Evolutionary conservation across 371 early-diverging fungal species (phyloP), one percentile per base, ranked within the genome.

Genomic region (Lichtheimia ornata): DNA sequence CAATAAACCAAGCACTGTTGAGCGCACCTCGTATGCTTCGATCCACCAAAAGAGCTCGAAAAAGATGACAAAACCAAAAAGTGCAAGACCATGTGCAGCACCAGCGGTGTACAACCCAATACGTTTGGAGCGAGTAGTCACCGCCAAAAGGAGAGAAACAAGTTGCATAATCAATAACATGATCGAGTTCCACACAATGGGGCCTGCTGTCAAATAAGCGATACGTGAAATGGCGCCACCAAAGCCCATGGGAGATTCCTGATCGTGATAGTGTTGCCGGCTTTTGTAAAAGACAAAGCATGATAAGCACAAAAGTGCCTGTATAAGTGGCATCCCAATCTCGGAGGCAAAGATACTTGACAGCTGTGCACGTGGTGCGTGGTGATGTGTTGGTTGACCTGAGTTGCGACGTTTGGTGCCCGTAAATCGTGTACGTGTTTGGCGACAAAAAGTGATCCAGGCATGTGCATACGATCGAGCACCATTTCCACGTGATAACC

Each of bases 381-480:
- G 84, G 1, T 85, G 22, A 82, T 30, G 76, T 66, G 41, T 76
- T 76, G 27, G 78, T 41, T 58, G 53, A 11, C 20, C 25, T 1
- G 40, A 20, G 51, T 56, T 50, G 24, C 49, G 54, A 62, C 87
- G 83, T 70, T 89, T 89, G 71, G 83, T 82, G 13, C 92, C 92
- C 0, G 92, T 93, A 53, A 91, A 86, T 13, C 85, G 79, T 4
- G 88, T 91, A 20, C 92, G 84, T 2, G 86, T 76, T 22, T 84
- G 75, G 28, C 91, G 89, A 70, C 92, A 91, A 67, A 90, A 90
- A 17, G 89, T 76, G 49, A 93, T 87, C 93, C 94, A 93, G 25
- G 94, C 88, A 64, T 91, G 86, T 25, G 77, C 79, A 70, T 90
- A 83, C 4, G 84, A 73, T 24, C 79, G 67, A 25, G 68, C 62